Evolutionary conservation across 2,329 filamentous ascomycete species (phyloP), one percentile per base, ranked within the genome.

Genomic region (Aspergillus fumigatiaffinis): DNA sequence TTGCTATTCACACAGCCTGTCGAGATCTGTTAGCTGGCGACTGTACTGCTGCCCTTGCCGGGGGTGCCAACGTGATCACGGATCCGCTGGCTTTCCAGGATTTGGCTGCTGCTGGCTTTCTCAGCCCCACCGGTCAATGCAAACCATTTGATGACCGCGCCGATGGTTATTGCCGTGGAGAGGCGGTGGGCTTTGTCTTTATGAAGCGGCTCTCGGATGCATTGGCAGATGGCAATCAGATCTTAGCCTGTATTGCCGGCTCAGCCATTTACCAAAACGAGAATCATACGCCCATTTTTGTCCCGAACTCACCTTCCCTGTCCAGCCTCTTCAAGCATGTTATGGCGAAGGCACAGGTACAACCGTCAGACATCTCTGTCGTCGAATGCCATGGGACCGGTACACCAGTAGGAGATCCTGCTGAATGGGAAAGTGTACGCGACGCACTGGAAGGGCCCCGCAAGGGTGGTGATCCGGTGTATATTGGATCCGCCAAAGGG

Each of bases 141-240:
- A 79, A 79, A 51, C 69, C 78, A 0, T 82, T 80, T 41, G 79
- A 81, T 51, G 68, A 69, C 4, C 62, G 69, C 7, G 81, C 80
- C 0, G 78, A 82, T 66, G 81, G 81, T 0, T 84, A 83, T 59
- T 81, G 79, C 56, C 77, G 82, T 17, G 79, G 73, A 0, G 81
- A 84, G 53, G 81, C 74, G 3, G 71, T 75, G 17, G 79, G 71
- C 0, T 67, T 76, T 7, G 66, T 83, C 4, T 69, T 81, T 3
- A 58, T 84, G n/a, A 84, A 83, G 65, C 66, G 67, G 14, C 62
- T 83, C 3, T 68, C 71, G 1, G 72, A 78, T 57, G 82, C 82
- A 1, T 38, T 80, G 12, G 70, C 68, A 3, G 79, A 80, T 20
- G 77, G 77, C 0, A 80, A 65, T 56, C 67, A 66, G 3, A 77